These are phyloP conservation scores for Fraxinus paxiana DNA, from an alignment of 305 asterid genomes.

Conservation along the genomic window DNA sequence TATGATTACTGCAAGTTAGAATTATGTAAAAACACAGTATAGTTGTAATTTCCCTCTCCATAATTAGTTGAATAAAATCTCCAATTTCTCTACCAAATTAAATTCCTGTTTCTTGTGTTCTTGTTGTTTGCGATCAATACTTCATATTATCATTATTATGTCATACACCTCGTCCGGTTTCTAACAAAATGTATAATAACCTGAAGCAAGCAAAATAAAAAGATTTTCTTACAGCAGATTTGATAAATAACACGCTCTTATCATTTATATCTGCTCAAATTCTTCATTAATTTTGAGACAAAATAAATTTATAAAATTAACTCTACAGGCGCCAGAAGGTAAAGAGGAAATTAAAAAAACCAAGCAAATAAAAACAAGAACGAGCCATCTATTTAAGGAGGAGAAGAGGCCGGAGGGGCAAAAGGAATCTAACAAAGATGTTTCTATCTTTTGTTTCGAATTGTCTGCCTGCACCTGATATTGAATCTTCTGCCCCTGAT, in stretches of 20 bases:
- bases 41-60: no score
- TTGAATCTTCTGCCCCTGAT: slow-evolving; percentile 6
- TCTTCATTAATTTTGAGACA: slow-evolving; percentile 29
- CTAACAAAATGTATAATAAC: not conserved
- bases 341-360: slow-evolving; percentile 22
- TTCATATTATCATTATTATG: no score
- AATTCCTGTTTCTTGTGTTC: no score
- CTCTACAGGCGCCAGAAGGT: slow-evolving; percentile 33
- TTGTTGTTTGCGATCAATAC: no score
- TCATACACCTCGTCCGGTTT: no score
- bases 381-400: slow-evolving; percentile 43
- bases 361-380: slow-evolving; percentile 60
- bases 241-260: slow-evolving; percentile 10
- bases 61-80: no score
- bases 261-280: slow-evolving; percentile 24
- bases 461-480: slow-evolving; percentile 2
- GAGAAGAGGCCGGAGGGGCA: slow-evolving; percentile 38
- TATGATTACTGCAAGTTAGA: no score
- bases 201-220: slow-evolving; percentile 22
- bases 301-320: slow-evolving; percentile 25
- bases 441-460: not conserved
- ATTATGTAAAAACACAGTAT: no score
- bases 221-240: slow-evolving; percentile 25
- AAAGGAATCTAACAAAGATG: slow-evolving; percentile 29
- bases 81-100: no score